Conservation (phyloP, 768 basidiomycete species). For the Boletus reticulatus region DNA sequence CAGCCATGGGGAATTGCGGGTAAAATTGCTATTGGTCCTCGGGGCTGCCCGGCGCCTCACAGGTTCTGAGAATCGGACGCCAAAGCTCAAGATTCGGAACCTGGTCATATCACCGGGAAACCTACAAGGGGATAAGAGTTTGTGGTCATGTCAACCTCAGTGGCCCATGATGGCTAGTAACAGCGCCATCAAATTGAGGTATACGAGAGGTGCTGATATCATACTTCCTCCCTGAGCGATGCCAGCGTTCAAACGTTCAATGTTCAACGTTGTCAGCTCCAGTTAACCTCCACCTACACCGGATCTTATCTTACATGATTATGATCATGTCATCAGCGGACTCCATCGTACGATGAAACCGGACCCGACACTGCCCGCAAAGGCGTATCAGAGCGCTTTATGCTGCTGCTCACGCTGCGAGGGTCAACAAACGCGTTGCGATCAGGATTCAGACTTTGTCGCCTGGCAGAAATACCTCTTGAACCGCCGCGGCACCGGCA, state of each 20-base stretch:
- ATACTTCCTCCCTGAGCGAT: too few species aligned
- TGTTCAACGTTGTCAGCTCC: too few species aligned
- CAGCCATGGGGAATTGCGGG: neutral
- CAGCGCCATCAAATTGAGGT: too few species aligned
- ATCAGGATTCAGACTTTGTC: neutral
- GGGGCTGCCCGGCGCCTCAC: slow-evolving; percentile 3
- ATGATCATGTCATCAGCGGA: slow-evolving; percentile 6
- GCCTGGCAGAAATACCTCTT: neutral
- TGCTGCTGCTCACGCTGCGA: neutral
- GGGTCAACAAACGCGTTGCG: neutral
- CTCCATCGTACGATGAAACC: slow-evolving; percentile 1
- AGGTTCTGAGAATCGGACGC: neutral
- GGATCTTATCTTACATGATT: slow-evolving; percentile 3
- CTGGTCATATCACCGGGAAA: too few species aligned
- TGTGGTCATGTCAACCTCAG: too few species aligned
- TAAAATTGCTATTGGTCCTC: slow-evolving; percentile 15
- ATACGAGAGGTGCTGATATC: too few species aligned
- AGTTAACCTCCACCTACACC: too few species aligned
- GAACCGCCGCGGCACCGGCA: neutral
- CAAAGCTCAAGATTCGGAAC: neutral
- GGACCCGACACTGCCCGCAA: too few species aligned
- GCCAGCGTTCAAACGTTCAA: too few species aligned
- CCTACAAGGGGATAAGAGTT: too few species aligned
- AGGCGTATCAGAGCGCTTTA: neutral
- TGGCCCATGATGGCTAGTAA: too few species aligned